phyloP scores from a whole-genome alignment of 768 basidiomycete genomes.

The Lactarius akahatsu region DNA sequence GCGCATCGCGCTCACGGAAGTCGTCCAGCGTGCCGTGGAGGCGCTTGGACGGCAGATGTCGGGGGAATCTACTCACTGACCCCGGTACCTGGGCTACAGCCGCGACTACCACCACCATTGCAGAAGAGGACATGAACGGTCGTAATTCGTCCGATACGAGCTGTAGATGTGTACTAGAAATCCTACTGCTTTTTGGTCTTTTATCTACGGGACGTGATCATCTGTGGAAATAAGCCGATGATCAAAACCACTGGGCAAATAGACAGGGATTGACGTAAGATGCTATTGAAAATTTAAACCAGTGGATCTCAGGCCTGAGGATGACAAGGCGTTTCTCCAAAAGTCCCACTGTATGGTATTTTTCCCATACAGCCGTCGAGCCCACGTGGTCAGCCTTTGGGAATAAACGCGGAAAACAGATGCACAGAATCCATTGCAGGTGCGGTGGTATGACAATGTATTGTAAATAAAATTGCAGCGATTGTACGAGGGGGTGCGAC shows the following conservation, averaged over 20 bases:
- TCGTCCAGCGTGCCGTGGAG: conserved; percentile 36
- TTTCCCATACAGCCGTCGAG: no score
- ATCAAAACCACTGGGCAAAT: not conserved
- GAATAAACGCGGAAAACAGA: not conserved
- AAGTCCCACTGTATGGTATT: no score
- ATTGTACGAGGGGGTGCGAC: not conserved
- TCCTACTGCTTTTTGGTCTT: not conserved
- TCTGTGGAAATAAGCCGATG: no score
- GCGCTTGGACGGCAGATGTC: conserved; percentile 31
- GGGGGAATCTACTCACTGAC: conserved; percentile 17
- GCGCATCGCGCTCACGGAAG: conserved; percentile 36
- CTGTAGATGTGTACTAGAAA: not conserved
- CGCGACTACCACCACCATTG: not conserved
- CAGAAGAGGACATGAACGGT: not conserved
- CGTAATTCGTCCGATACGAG: not conserved
- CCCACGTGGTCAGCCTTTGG: not conserved
- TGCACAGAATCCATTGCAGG: not conserved
- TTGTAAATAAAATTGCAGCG: no score
- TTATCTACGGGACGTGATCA: no score
- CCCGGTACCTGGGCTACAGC: not conserved
- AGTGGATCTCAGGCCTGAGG: no score
- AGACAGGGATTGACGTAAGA: not conserved
- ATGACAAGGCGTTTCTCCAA: no score
- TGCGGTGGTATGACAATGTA: not conserved
- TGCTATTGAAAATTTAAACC: not conserved